Evolutionary conservation across 805 yeast species (phyloP), one percentile per base, ranked within the genome.

Genomic region (Ogataea glucozyma): DNA sequence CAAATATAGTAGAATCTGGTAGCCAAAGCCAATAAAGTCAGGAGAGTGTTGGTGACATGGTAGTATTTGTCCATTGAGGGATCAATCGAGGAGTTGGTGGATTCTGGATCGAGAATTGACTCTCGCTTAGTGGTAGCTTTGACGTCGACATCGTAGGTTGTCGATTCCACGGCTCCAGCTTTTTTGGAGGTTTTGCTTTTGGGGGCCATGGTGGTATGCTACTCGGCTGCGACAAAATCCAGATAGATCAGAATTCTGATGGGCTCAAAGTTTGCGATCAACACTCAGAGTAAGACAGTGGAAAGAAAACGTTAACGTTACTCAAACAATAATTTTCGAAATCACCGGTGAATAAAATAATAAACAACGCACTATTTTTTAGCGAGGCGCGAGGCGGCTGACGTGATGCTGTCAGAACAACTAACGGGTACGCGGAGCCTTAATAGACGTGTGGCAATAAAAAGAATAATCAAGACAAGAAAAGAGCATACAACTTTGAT

Each of bases 1-100:
- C 81, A 72, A 42, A 86, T 73, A 45, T 70, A 71, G 51, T 75
- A 74, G 62, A 85, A 84, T 58, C 95, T 70, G 4, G 82, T 73
- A 38, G 60, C 65, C 24, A 71, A 65, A 0, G 81, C 80, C 17
- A 70, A 41, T 0, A 59, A 29, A 2, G 81, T 74, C 12, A 77
- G 65, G 5, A 60, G 41, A 1, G 57, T 43, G 43, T 72, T 58
- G 2, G 73, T 71, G 18, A 65, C 7, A 19, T 45, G 53, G 43
- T 64, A 66, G 47, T 58, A 61, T 35, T 56, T 60, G 13, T 62
- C 61, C 49, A 52, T 43, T 1, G 43, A 30, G n/a, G 59, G 52
- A 13, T 52, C 52, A 32, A 59, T 56, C 16, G 47, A 17, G 2
- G 60, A 51, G 33, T 58, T 55, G 2, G 45, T 20, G 9, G n/a